Evolutionary conservation across 768 basidiomycete species (phyloP), one percentile per base, ranked within the genome.

Genomic region (Leucocoprinus sp.): DNA sequence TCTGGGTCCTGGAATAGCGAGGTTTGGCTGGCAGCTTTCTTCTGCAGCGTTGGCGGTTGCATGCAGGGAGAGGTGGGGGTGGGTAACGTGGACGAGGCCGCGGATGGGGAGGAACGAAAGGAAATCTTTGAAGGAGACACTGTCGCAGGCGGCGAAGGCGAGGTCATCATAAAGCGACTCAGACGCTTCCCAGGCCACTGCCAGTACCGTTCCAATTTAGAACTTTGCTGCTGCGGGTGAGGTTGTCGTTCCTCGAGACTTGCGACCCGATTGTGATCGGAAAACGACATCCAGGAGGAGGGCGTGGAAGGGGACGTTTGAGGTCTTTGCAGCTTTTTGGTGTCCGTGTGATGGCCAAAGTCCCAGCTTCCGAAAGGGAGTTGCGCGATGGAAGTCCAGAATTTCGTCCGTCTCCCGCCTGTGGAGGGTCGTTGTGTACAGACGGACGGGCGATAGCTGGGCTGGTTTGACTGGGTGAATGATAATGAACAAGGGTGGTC

Each of bases 191-290:
- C 24, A 12, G 31, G 31, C 46, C 46, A 48, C 15, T 42, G 46
- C 22, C 29, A 40, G 9, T 31, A 38, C 46, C 46, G 42, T 2
- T 48, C 46, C 24, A 48, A 28, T 26, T 42, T 48, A 19, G 46
- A 41, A 9, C 24, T 21, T 7, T 39, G 31, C 15, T 4, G 9
- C 15, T 5, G 46, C 21, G 12, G 46, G 42, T 2, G 46, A 48
- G n/a, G 46, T 21, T 41, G 40, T 6, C 26, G 27, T 18, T 45
- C 38, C 35, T 29, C 29, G 5, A 8, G 18, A 23, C n/a, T 45
- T 26, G 4, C 18, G 28, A 39, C 23, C 24, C 33, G 15, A 19
- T 29, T 14, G 24, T n/a, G 15, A 31, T 42, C 46, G 12, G 11
- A 19, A 28, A 36, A 42, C 7, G 43, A 37, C 18, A 27, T 19